Base-by-base conservation (phyloP, 2,329 filamentous ascomycete genomes). In the Phoma sp. region DNA sequence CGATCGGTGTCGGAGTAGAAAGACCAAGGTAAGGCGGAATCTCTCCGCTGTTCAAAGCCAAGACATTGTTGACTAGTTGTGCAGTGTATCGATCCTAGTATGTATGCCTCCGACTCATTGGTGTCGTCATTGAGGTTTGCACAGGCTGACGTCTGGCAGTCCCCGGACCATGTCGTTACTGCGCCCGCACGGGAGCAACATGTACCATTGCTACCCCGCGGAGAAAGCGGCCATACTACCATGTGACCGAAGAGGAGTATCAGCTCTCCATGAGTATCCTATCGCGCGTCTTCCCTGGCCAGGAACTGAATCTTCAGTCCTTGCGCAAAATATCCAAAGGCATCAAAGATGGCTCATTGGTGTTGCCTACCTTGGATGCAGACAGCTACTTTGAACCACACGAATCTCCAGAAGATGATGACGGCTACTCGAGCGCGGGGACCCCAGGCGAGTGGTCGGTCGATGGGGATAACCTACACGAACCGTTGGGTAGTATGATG, bases 161-260 rank as follows among this genome's bases (percentile, higher is more conserved):
- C 27, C 73, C 73, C 31, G 73, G 73, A 17, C 73, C 73, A 52
- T 75, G 73, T 58, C 69, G 70, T 41, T 75, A 75, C 51, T 75
- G 73, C 53, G 71, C 72, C 10, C 69, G 72, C 43, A 75, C 70
- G 39, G 72, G 72, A 38, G 69, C 72, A 7, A 55, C 63, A 6
- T 75, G 73, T 52, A 68, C 70, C 41, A 74, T 72, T 15, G 72
- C 70, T 39, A 74, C 71, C 22, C 72, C 72, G 39, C 65, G 73
- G 38, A 58, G 71, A 31, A 75, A 75, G 49, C 63, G 73, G 9
- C 73, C 73, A 6, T 75, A 74, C 55, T 75, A 75, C 54, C 73
- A 75, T 68, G 73, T 75, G 22, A 75, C 73, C 22, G 73, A 75
- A 51, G 73, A 75, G 44, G 73, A 75, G 51, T 75, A 75, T 35